These are phyloP conservation scores for Rhazya stricta DNA, from an alignment of 257 asterid genomes.

Conservation along the genomic window DNA sequence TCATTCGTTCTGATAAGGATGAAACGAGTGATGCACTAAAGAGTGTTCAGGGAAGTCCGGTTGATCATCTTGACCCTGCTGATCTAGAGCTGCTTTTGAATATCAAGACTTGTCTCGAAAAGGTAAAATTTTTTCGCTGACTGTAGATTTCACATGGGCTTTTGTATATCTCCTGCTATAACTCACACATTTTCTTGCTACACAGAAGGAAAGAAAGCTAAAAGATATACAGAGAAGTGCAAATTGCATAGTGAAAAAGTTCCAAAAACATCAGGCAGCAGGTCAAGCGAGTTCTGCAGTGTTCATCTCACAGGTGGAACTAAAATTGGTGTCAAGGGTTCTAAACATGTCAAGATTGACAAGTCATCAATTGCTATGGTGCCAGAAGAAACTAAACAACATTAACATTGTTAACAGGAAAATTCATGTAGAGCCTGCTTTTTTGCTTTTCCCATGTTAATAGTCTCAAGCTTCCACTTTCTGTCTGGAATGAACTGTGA, in stretches of 20 bases:
- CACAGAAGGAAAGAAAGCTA: slow-evolving; percentile 70
- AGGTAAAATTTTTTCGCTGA: slow-evolving; percentile 41
- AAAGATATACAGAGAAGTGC: slow-evolving; percentile 50
- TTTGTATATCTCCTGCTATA: background rate
- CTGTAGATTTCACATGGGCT: background rate
- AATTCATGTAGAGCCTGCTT: slow-evolving; percentile 54
- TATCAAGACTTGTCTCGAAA: slow-evolving; percentile 42
- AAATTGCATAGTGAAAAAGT: slow-evolving; percentile 70
- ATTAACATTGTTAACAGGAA: slow-evolving; percentile 49
- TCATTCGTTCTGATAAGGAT: slow-evolving; percentile 60
- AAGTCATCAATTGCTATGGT: slow-evolving; percentile 59
- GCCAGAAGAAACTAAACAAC: slow-evolving; percentile 52
- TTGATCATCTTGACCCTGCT: slow-evolving; percentile 21
- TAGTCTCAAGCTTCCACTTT: background rate
- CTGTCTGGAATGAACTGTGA: background rate
- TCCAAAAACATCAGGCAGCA: slow-evolving; percentile 35
- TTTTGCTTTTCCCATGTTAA: slow-evolving; percentile 78
- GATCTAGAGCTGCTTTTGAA: slow-evolving; percentile 40
- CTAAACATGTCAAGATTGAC: slow-evolving; percentile 51
- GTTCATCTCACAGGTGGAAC: slow-evolving; percentile 51
- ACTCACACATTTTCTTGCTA: background rate
- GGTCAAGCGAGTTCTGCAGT: slow-evolving; percentile 20
- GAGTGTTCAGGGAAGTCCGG: slow-evolving; percentile 26
- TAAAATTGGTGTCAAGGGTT: slow-evolving; percentile 55
- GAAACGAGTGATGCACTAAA: slow-evolving; percentile 25